Percentiles rank a stretch among this genome's conserved stretches.
These are phyloP conservation scores for Cutaneotrichosporon curvatum DNA, from an alignment of 1,284 basidiomycete genomes.

Conservation along the genomic window DNA sequence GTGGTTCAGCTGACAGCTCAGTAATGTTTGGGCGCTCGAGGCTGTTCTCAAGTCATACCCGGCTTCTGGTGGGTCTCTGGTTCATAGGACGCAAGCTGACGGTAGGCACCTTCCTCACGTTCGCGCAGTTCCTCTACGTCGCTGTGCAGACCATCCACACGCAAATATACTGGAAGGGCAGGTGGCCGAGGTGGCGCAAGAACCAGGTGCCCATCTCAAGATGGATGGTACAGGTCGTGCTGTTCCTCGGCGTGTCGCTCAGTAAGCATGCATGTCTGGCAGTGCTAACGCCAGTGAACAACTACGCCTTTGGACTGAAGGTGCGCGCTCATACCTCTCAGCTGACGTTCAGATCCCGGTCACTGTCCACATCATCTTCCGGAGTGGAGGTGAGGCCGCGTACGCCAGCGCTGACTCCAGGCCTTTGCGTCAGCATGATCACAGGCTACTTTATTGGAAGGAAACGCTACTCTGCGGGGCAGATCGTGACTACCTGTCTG, in stretches of 20 bases:
- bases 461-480: slow-evolving; percentile 61
- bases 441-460: slow-evolving; percentile 39
- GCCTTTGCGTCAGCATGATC: slow-evolving; percentile 46
- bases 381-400: slow-evolving; percentile 71
- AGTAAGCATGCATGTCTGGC: slow-evolving; percentile 19
- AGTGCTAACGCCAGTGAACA: slow-evolving; percentile 57
- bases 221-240: slow-evolving; percentile 71
- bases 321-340: slow-evolving; percentile 13
- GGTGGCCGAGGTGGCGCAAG: slow-evolving; percentile 30
- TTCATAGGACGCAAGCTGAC: slow-evolving; percentile 19
- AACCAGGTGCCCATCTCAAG: slow-evolving; percentile 64
- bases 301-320: slow-evolving; percentile 72
- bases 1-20: slow-evolving; percentile 8
- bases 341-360: slow-evolving; percentile 64
- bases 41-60: slow-evolving; percentile 60
- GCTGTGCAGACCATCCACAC: slow-evolving; percentile 50
- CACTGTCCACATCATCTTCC: slow-evolving; percentile 88
- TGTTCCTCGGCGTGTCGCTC: slow-evolving; percentile 71
- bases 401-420: slow-evolving; percentile 14
- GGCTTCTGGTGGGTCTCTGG: slow-evolving; percentile 53
- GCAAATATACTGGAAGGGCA: slow-evolving; percentile 27
- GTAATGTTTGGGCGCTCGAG: slow-evolving; percentile 50
- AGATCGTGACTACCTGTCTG: slow-evolving; percentile 48
- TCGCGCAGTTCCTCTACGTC: slow-evolving; percentile 72
- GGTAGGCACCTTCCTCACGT: slow-evolving; percentile 71